Percentiles rank a stretch among this genome's conserved stretches.
phyloP scores from a whole-genome alignment of 352 stramenopile species.

The Globisporangium cystogenes region DNA sequence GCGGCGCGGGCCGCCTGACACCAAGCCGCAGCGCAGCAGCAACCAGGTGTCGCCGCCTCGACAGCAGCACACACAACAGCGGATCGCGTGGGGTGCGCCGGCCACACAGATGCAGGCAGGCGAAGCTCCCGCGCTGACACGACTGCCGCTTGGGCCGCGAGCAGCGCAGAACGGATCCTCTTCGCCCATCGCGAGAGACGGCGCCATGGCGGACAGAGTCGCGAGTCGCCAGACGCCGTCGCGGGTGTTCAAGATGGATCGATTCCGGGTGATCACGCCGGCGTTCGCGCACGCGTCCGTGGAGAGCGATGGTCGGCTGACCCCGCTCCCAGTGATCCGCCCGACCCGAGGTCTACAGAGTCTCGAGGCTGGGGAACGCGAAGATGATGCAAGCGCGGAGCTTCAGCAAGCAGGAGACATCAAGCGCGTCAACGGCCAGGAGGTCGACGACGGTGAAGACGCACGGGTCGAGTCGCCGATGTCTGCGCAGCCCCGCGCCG shows the following conservation, averaged over 20 bases:
- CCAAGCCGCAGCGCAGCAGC: not conserved
- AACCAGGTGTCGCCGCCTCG: conserved; percentile 7
- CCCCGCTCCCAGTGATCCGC: conserved; percentile 6
- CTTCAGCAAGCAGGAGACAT: not conserved
- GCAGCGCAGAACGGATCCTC: conserved; percentile 5
- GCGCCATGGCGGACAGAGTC: conserved; percentile 19
- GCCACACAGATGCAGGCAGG: not conserved
- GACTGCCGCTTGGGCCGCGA: not conserved
- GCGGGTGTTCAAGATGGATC: conserved; percentile 66
- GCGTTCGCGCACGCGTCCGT: conserved; percentile 21
- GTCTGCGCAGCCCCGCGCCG: not conserved
- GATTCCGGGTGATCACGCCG: conserved; percentile 52
- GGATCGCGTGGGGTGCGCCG: conserved; percentile 1
- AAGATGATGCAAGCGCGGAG: not conserved
- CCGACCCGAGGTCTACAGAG: not conserved
- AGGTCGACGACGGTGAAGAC: not conserved
- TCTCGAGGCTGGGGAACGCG: not conserved
- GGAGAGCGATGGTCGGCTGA: not conserved
- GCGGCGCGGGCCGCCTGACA: not conserved
- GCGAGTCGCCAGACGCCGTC: conserved; percentile 29
- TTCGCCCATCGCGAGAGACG: not conserved
- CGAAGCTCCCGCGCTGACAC: not conserved
- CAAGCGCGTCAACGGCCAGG: not conserved
- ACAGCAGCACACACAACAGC: not conserved
- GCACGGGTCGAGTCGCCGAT: not conserved